A percentile compares a stretch with the other conserved stretches of the same genome.
phyloP scores from a whole-genome alignment of 2,329 filamentous ascomycete species.

The Arachnomyces sp. region DNA sequence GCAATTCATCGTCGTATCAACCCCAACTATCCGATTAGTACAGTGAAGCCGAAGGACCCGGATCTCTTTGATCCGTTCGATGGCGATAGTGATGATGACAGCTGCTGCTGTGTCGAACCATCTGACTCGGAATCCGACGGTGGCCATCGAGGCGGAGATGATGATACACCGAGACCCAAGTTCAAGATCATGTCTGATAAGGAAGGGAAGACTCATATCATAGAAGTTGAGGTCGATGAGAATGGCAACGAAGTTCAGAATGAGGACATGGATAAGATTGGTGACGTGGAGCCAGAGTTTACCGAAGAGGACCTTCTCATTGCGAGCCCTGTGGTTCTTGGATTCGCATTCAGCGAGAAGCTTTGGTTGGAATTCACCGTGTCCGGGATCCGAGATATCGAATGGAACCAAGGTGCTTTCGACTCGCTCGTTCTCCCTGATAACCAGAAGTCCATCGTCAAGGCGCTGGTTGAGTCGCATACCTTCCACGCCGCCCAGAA shows the following conservation, averaged over 20 bases:
- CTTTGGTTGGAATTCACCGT: constrained; percentile 84
- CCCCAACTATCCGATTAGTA: constrained; percentile 73
- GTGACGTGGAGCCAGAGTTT: constrained; percentile 48
- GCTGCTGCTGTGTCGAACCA: constrained; percentile 29
- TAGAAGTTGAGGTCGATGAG: constrained; percentile 50
- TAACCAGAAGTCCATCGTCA: constrained; percentile 61
- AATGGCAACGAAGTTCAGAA: constrained; percentile 48
- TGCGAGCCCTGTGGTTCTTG: constrained; percentile 74
- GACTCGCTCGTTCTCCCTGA: constrained; percentile 66
- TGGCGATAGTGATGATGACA: constrained; percentile 34
- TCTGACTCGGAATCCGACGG: constrained; percentile 31
- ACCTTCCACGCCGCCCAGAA: constrained; percentile 73
- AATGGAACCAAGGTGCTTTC: constrained; percentile 79
- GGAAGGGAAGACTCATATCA: constrained; percentile 44
- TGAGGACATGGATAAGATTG: constrained; percentile 53
- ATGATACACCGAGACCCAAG: constrained; percentile 30
- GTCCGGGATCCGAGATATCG: constrained; percentile 68
- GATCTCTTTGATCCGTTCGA: constrained; percentile 46
- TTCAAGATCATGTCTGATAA: constrained; percentile 51
- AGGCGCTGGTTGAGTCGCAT: constrained; percentile 74
- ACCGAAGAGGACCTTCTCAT: constrained; percentile 78
- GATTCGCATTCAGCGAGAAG: constrained; percentile 82
- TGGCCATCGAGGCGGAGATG: constrained; percentile 29
- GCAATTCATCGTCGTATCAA: constrained; percentile 75
- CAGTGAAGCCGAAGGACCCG: constrained; percentile 64